phyloP scores from a whole-genome alignment of 345 rosid species.

The Hibiscus tridactylites region DNA sequence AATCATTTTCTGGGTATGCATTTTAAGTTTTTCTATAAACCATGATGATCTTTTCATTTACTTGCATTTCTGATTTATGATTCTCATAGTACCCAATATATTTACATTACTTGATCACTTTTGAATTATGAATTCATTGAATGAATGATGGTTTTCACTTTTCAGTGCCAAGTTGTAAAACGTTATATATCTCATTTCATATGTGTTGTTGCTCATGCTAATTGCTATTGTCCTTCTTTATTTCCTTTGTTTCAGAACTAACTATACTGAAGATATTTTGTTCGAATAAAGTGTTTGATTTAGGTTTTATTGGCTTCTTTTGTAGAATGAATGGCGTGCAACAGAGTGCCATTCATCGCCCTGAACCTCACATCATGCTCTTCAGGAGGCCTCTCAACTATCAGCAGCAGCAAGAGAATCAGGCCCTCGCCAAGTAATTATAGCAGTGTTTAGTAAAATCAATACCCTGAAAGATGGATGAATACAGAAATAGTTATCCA shows the following conservation, averaged over 20 bases:
- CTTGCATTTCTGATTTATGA: not conserved
- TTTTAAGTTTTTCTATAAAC: not conserved
- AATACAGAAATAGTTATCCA: not conserved
- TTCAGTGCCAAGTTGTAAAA: not conserved
- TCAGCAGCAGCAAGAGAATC: slow-evolving; percentile 87
- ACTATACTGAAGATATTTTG: too few relatives aligned
- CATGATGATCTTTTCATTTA: not conserved
- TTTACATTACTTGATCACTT: not conserved
- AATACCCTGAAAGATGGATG: not conserved
- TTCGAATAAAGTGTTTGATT: not conserved
- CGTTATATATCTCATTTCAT: too few relatives aligned
- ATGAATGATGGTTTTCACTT: not conserved
- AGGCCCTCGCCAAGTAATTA: slow-evolving; percentile 52
- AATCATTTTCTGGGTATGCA: not conserved
- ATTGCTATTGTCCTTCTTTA: too few relatives aligned
- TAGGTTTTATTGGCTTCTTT: not conserved
- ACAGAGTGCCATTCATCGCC: slow-evolving; percentile 92
- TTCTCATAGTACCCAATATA: not conserved
- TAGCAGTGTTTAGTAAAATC: not conserved
- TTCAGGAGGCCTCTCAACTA: slow-evolving; percentile 82
- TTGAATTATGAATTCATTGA: not conserved
- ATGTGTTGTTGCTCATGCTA: not conserved
- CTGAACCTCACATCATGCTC: slow-evolving; percentile 98
- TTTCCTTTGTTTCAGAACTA: not conserved
- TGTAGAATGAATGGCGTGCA: slow-evolving; percentile 93